These are phyloP conservation scores for Chytriomyces confervae DNA, from an alignment of 192 early-diverging fungal genomes.

Conservation along the genomic window DNA sequence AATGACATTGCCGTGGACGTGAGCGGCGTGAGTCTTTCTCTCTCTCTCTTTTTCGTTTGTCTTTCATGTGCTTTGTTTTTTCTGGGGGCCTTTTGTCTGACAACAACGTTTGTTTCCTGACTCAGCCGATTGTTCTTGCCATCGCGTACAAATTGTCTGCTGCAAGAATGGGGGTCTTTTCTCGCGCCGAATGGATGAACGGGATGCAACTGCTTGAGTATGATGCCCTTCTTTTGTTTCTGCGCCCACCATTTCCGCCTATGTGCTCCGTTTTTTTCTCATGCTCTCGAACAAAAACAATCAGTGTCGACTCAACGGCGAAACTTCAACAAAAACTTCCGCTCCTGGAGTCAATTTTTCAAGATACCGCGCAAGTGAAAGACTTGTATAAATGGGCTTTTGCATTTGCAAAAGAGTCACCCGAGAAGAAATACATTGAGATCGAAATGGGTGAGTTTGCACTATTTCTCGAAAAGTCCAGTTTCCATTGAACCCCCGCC, in stretches of 20 bases:
- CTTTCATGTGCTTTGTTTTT: background rate
- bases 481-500: background rate
- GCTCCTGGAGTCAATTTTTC: background rate
- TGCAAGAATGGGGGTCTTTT: constrained; percentile 28
- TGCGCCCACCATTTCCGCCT: background rate
- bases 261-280: background rate
- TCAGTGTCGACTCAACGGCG: constrained; percentile 30
- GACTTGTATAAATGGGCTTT: constrained; percentile 40
- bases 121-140: constrained; percentile 8
- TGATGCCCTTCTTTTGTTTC: background rate
- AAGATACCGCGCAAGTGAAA: constrained; percentile 13
- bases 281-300: background rate
- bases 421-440: constrained; percentile 26
- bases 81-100: background rate
- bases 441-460: constrained; percentile 23
- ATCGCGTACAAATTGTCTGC: constrained; percentile 27
- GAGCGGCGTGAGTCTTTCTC: constrained; percentile 12
- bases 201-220: constrained; percentile 34
- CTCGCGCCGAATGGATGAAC: constrained; percentile 33
- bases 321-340: constrained; percentile 19
- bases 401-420: constrained; percentile 28
- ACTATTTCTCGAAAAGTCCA: background rate
- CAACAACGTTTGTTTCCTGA: background rate
- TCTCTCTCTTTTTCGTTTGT: background rate
- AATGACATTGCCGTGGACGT: constrained; percentile 16